Evolutionary conservation across 108 stramenopile species (phyloP), one percentile per base, ranked within the genome.

Genomic region (Discostella pseudostelligera): DNA sequence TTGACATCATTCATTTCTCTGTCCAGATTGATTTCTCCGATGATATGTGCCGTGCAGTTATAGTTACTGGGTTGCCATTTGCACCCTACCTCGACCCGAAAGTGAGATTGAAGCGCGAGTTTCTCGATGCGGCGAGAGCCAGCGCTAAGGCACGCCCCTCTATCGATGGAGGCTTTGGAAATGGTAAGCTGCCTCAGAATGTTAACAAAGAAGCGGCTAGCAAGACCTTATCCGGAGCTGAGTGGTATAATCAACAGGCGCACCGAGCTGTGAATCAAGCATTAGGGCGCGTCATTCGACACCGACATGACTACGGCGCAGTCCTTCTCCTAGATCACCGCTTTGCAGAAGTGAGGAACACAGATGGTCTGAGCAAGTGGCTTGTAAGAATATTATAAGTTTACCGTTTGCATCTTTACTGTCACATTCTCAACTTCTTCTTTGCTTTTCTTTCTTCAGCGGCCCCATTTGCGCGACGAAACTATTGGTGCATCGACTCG

Each of bases 261-360:
- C 87, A 92, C 49, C 82, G 97, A 3, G 97, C 98, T 43, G 97
- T 99, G 20, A 99, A 99, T 68, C 99, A 99, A 71, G 98, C 97
- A 9, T 74, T 99, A 29, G 99, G 99, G 0, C 81, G 99, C 17
- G 97, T 97, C 0, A 96, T 99, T 70, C 96, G 99, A n/a, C 98
- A 99, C 79, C 72, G 82, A 19, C 59, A 66, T n/a, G 99, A 99
- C 68, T 99, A 87, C 62, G 99, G 98, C 24, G 92, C 95, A 28
- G 90, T 99, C 1, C 71, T 99, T 8, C 74, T 99, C 43, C 80
- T 95, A 17, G 99, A 99, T 69, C 82, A 86, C 60, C 86, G 99
- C 11, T 99, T 94, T 79, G 78, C 83, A 28, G 83, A 89, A 42
- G 48, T 67, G n/a, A 67, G 82, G 22, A 94, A 90, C 60, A 70